Evolutionary conservation across 2,329 filamentous ascomycete species (phyloP).

Genomic region (Penicillium sp.): DNA sequence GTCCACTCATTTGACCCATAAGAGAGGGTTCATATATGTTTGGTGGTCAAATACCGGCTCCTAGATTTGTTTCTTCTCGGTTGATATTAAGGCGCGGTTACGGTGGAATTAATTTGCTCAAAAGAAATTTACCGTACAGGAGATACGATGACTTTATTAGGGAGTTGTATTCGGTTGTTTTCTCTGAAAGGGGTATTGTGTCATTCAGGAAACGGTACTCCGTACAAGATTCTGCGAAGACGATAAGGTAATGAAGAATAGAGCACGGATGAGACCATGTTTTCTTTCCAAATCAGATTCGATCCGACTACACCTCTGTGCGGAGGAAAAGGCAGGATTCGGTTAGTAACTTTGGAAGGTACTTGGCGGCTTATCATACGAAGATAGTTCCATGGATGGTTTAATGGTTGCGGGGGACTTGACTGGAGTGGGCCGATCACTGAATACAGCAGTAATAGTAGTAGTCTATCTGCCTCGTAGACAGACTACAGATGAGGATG

Average conservation of each 20-base stretch:
- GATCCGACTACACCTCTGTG: neutral
- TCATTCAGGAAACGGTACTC: neutral
- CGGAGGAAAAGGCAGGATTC: neutral
- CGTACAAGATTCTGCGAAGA: neutral
- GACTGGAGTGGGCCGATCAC: constrained; percentile 3
- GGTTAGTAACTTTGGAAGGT: neutral
- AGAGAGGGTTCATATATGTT: no score
- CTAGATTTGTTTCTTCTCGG: neutral
- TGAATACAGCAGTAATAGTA: neutral
- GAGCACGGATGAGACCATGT: neutral
- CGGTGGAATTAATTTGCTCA: neutral
- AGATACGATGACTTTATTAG: no score
- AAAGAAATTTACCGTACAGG: neutral
- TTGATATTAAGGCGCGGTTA: neutral
- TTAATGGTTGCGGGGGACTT: constrained; percentile 10
- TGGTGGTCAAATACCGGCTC: no score
- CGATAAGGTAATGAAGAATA: neutral
- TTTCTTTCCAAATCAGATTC: neutral
- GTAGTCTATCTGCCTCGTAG: neutral
- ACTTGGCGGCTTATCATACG: constrained; percentile 6
- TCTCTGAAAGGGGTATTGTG: no score
- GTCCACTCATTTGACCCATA: no score
- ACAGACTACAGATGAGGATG: neutral
- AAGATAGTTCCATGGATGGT: neutral
- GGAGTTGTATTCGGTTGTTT: neutral